Evolutionary conservation across 768 basidiomycete species (phyloP).

Genomic region (Mycena pura): DNA sequence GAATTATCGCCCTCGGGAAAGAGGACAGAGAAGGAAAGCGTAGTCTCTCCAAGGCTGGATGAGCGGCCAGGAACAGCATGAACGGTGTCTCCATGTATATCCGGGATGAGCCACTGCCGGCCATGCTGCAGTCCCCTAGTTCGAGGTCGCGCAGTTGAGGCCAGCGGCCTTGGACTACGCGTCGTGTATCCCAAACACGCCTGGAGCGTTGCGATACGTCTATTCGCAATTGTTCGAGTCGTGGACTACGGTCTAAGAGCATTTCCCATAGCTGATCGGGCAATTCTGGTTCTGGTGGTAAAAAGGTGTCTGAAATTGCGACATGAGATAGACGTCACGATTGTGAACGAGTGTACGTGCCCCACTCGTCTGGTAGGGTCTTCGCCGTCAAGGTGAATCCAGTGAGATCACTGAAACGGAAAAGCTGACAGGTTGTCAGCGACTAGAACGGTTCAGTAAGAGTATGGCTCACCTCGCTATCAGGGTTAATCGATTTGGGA

Average conservation of each 20-base stretch:
- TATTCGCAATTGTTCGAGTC: constrained; percentile 23
- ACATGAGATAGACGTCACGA: not conserved
- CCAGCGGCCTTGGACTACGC: constrained; percentile 26
- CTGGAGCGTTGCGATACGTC: constrained; percentile 26
- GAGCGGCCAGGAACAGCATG: constrained; percentile 24
- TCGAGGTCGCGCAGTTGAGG: constrained; percentile 22
- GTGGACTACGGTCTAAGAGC: constrained; percentile 23
- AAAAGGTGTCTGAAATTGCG: constrained; percentile 15
- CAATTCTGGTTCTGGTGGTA: constrained; percentile 25
- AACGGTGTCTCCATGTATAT: constrained; percentile 24
- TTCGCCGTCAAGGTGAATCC: constrained; percentile 26
- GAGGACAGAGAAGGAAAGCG: constrained; percentile 25
- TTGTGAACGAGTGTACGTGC: not conserved
- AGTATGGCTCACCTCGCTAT: constrained; percentile 19
- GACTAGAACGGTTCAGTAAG: not conserved
- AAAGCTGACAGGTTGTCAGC: constrained; percentile 12
- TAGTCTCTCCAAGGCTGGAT: constrained; percentile 17
- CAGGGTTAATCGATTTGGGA: constrained; percentile 18
- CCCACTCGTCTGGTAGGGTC: constrained; percentile 28
- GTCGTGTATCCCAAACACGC: constrained; percentile 28
- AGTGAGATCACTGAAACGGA: constrained; percentile 19
- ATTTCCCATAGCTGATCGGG: constrained; percentile 29
- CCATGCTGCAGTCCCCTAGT: constrained; percentile 25
- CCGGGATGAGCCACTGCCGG: constrained; percentile 10
- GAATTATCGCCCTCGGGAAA: constrained; percentile 21